A percentile compares a stretch with the other conserved stretches of the same genome.
Conservation (phyloP, 1,284 basidiomycete species). For the Tilletia horrida region DNA sequence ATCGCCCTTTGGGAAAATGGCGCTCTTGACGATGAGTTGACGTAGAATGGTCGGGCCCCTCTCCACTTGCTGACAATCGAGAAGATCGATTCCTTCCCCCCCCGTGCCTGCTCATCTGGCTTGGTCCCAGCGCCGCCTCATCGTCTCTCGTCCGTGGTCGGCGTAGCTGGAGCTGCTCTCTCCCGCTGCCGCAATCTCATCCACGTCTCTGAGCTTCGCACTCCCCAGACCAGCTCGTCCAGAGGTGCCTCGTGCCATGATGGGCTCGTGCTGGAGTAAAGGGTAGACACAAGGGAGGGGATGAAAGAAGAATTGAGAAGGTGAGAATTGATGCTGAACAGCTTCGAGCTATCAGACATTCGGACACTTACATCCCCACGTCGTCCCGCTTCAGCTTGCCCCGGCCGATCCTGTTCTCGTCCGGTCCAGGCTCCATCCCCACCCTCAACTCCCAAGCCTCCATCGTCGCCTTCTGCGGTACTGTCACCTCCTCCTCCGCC, state of each 20-base stretch:
- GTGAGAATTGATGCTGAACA: too few relatives aligned
- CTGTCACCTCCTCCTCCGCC: neutral
- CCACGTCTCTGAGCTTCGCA: neutral
- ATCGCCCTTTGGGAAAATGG: too few relatives aligned
- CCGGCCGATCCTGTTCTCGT: neutral
- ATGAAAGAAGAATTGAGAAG: too few relatives aligned
- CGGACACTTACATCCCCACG: too few relatives aligned
- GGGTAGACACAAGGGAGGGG: too few relatives aligned
- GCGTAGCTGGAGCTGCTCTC: neutral
- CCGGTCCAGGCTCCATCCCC: neutral
- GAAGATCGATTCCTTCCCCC: too few relatives aligned
- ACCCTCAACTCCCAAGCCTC: neutral
- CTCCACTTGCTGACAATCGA: too few relatives aligned
- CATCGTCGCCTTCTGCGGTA: neutral
- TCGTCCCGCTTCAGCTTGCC: too few relatives aligned
- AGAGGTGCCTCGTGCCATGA: slow-evolving; percentile 3
- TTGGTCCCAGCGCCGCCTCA: slow-evolving; percentile 5
- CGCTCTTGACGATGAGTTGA: too few relatives aligned
- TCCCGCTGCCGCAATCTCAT: slow-evolving; percentile 8
- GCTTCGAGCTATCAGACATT: too few relatives aligned
- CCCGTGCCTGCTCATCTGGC: too few relatives aligned
- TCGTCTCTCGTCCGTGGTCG: slow-evolving; percentile 4
- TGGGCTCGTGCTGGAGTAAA: slow-evolving; percentile 1
- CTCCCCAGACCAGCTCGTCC: slow-evolving; percentile 6
- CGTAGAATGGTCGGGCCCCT: too few relatives aligned